phyloP scores from a whole-genome alignment of 306 rosid genomes.

The Ammopiptanthus mongolicus region DNA sequence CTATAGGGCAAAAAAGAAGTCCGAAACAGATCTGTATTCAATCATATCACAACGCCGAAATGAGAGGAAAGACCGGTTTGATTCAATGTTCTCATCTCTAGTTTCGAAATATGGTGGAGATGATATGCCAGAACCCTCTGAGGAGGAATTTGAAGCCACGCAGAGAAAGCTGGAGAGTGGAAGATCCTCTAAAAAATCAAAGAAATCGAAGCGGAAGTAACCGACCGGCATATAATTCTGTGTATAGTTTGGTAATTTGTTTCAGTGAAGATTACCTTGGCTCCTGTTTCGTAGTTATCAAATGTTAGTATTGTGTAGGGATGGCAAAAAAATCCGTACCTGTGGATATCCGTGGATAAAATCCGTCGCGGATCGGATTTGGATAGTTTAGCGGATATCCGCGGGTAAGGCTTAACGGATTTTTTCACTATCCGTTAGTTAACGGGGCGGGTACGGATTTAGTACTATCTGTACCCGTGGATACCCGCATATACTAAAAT shows the following conservation, averaged over 20 bases:
- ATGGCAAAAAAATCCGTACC: too few relatives aligned
- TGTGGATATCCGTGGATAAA: too few relatives aligned
- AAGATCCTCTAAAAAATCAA: slow-evolving; percentile 52
- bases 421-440: too few relatives aligned
- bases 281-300: slow-evolving; percentile 3
- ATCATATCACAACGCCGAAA: slow-evolving; percentile 54
- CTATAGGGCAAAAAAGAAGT: slow-evolving; percentile 51
- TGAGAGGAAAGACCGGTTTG: slow-evolving; percentile 64
- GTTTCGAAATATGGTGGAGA: slow-evolving; percentile 71
- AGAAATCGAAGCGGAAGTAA: slow-evolving; percentile 61
- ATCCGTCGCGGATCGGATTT: too few relatives aligned
- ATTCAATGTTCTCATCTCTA: slow-evolving; percentile 72
- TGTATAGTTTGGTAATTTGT: slow-evolving; percentile 1
- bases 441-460: too few relatives aligned
- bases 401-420: too few relatives aligned
- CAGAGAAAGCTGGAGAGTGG: slow-evolving; percentile 65
- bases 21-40: slow-evolving; percentile 55
- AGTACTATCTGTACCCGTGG: too few relatives aligned
- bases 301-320: background rate
- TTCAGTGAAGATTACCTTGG: background rate
- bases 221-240: background rate
- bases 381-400: too few relatives aligned
- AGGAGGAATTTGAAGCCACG: slow-evolving; percentile 77
- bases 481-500: too few relatives aligned
- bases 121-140: slow-evolving; percentile 62